Percentiles rank a stretch among this genome's conserved stretches.
phyloP scores from a whole-genome alignment of 1,284 basidiomycete genomes.

The Coriolopsis trogii region DNA sequence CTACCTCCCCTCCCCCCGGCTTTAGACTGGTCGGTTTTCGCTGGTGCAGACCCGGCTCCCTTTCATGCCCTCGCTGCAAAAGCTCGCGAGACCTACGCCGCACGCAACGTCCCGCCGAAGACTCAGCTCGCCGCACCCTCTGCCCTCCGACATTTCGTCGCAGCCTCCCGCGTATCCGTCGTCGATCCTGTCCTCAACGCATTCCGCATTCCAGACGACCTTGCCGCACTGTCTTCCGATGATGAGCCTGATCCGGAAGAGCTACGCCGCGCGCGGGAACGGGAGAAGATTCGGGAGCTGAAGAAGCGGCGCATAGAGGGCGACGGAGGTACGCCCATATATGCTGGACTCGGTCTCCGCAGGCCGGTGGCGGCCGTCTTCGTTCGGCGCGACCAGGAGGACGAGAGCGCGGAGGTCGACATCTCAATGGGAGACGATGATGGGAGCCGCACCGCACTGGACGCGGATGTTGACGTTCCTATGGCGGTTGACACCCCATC shows the following conservation, averaged over 20 bases:
- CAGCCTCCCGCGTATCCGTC: slow-evolving; percentile 50
- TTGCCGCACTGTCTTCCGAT: slow-evolving; percentile 37
- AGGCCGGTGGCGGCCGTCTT: slow-evolving; percentile 44
- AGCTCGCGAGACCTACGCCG: slow-evolving; percentile 38
- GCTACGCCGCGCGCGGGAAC: slow-evolving; percentile 45
- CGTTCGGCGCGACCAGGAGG: slow-evolving; percentile 55
- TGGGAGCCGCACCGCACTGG: not conserved
- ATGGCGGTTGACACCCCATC: slow-evolving; percentile 28
- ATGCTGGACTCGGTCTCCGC: slow-evolving; percentile 31
- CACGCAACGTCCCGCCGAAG: slow-evolving; percentile 40
- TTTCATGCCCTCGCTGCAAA: slow-evolving; percentile 47
- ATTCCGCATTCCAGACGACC: slow-evolving; percentile 32
- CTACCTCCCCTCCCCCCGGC: slow-evolving; percentile 42
- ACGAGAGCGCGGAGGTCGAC: slow-evolving; percentile 64
- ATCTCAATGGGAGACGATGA: slow-evolving; percentile 35
- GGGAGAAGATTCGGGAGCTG: slow-evolving; percentile 55
- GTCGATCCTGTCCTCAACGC: slow-evolving; percentile 62
- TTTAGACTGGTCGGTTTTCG: slow-evolving; percentile 57
- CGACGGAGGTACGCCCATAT: slow-evolving; percentile 18
- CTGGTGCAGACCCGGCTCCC: slow-evolving; percentile 46
- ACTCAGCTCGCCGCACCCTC: slow-evolving; percentile 53
- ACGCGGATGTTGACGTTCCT: slow-evolving; percentile 4
- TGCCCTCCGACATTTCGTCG: slow-evolving; percentile 64
- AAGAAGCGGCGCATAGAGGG: slow-evolving; percentile 52
- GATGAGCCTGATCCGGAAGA: slow-evolving; percentile 46